Evolutionary conservation across 2,329 filamentous ascomycete species (phyloP).

Genomic region (Paecilomyces fulvus): DNA sequence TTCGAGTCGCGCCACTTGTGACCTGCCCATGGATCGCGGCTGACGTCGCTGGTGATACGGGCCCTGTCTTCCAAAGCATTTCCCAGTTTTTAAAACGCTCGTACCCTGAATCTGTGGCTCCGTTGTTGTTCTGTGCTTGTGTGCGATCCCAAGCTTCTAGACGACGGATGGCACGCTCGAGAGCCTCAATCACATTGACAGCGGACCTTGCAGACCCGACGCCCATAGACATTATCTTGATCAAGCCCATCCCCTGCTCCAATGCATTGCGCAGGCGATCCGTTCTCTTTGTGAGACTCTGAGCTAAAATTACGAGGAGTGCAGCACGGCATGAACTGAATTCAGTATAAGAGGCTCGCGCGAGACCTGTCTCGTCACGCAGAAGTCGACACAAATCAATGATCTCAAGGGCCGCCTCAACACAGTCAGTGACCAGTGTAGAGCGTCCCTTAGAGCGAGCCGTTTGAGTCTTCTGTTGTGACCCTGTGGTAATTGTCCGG

Average conservation of each 20-base stretch:
- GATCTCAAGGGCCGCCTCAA: slow-evolving; percentile 45
- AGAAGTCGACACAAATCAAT: slow-evolving; percentile 44
- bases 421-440: slow-evolving; percentile 43
- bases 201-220: slow-evolving; percentile 47
- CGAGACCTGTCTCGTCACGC: slow-evolving; percentile 44
- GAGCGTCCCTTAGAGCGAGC: slow-evolving; percentile 26
- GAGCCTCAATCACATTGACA: slow-evolving; percentile 45
- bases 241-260: slow-evolving; percentile 43
- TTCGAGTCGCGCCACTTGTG: background rate
- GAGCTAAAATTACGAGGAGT: slow-evolving; percentile 40
- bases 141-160: slow-evolving; percentile 37
- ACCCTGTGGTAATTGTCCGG: slow-evolving; percentile 10
- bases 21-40: slow-evolving; percentile 12
- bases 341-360: slow-evolving; percentile 48
- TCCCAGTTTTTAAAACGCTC: slow-evolving; percentile 46
- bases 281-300: slow-evolving; percentile 32
- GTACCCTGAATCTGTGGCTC: slow-evolving; percentile 40
- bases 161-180: slow-evolving; percentile 41
- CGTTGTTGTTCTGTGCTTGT: slow-evolving; percentile 21
- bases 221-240: slow-evolving; percentile 46
- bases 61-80: slow-evolving; percentile 39
- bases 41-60: slow-evolving; percentile 24
- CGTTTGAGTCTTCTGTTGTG: slow-evolving; percentile 20
- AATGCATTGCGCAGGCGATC: slow-evolving; percentile 39
- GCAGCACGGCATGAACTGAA: slow-evolving; percentile 49